These are phyloP conservation scores for Colletotrichum sp. DNA, from an alignment of 2,329 filamentous ascomycete species.

Conservation along the genomic window DNA sequence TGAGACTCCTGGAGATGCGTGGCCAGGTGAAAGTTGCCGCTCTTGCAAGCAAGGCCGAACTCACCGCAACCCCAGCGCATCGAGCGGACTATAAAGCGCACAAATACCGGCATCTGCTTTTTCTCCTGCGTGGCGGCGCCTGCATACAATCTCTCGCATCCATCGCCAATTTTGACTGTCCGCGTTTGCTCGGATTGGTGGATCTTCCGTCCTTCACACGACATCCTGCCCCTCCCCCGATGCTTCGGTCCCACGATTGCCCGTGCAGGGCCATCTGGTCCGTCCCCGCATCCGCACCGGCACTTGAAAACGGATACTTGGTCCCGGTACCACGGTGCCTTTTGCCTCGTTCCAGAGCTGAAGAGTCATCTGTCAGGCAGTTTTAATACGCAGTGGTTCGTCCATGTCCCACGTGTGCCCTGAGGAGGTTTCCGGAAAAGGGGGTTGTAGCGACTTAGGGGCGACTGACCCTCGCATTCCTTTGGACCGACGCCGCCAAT, in stretches of 20 bases:
- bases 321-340: not conserved
- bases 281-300: not conserved
- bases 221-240: not conserved
- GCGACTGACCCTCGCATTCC: not conserved
- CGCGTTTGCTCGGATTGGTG: not conserved
- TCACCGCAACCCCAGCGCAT: not conserved
- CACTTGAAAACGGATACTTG: not conserved
- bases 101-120: not conserved
- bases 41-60: not conserved
- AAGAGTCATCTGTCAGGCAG: not conserved
- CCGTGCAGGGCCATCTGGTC: not conserved
- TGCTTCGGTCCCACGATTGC: not conserved
- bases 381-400: not conserved
- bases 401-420: not conserved
- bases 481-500: not conserved
- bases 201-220: not conserved
- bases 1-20: not conserved
- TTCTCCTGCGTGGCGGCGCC: not conserved
- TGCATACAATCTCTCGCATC: not conserved
- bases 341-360: not conserved
- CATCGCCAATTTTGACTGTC: not conserved
- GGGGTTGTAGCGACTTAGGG: not conserved
- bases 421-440: not conserved
- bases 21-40: not conserved
- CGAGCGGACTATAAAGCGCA: not conserved